These are phyloP conservation scores for Aureobasidium subglaciale DNA, from an alignment of 2,329 filamentous ascomycete species.

Conservation along the genomic window DNA sequence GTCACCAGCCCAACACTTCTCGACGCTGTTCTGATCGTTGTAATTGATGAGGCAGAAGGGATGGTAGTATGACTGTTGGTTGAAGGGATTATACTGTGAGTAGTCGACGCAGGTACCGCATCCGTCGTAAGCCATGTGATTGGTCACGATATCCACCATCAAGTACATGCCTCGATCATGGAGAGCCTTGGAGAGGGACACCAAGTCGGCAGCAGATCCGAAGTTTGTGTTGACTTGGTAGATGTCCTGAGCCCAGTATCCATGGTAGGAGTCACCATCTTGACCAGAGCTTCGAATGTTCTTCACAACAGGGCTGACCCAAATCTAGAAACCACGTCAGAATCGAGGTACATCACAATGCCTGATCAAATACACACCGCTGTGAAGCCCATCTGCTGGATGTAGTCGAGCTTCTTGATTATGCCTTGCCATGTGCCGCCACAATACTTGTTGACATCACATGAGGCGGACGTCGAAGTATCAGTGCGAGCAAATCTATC, in stretches of 20 bases:
- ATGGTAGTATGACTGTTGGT: slow-evolving; percentile 39
- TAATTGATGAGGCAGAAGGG: slow-evolving; percentile 52
- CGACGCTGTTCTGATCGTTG: slow-evolving; percentile 33
- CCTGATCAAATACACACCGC: slow-evolving; percentile 42
- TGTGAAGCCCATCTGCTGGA: slow-evolving; percentile 54
- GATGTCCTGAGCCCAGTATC: slow-evolving; percentile 49
- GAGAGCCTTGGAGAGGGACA: slow-evolving; percentile 28
- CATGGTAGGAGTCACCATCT: slow-evolving; percentile 43
- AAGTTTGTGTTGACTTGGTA: slow-evolving; percentile 35
- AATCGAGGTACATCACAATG: not conserved
- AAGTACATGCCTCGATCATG: slow-evolving; percentile 33
- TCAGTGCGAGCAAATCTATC: slow-evolving; percentile 33
- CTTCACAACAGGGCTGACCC: slow-evolving; percentile 50
- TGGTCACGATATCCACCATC: slow-evolving; percentile 33
- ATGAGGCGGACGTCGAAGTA: slow-evolving; percentile 33
- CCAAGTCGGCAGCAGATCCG: slow-evolving; percentile 31
- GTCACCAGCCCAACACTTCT: slow-evolving; percentile 35
- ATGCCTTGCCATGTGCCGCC: slow-evolving; percentile 56
- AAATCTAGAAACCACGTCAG: slow-evolving; percentile 23
- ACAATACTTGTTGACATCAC: slow-evolving; percentile 42
- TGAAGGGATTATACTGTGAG: slow-evolving; percentile 34
- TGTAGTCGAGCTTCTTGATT: slow-evolving; percentile 54
- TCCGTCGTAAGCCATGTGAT: slow-evolving; percentile 32
- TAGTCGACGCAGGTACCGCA: slow-evolving; percentile 25
- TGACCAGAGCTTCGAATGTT: slow-evolving; percentile 33